Percentiles rank a stretch among this genome's conserved stretches.
These are phyloP conservation scores for Solanum arcanum DNA, from an alignment of 257 asterid genomes.

Conservation along the genomic window DNA sequence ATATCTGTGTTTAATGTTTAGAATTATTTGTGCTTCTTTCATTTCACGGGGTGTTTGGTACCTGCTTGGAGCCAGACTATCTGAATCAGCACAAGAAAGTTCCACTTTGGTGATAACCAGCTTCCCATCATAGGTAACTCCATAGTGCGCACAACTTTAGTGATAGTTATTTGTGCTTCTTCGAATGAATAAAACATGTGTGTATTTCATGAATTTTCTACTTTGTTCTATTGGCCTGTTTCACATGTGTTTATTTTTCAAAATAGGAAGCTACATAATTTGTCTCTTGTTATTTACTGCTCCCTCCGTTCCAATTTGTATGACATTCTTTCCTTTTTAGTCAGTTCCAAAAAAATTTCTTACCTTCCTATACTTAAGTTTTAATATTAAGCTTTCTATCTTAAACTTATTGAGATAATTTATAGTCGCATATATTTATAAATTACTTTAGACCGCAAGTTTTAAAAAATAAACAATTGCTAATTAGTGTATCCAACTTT, in stretches of 20 bases:
- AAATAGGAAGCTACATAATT: neutral
- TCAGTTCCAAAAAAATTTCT: neutral
- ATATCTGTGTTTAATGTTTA: neutral
- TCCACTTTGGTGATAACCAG: neutral
- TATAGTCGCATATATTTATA: neutral
- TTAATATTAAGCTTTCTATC: neutral
- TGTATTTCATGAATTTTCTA: neutral
- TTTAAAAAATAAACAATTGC: neutral
- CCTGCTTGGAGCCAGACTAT: neutral
- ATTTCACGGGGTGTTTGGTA: neutral
- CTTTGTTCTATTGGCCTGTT: neutral
- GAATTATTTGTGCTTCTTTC: neutral
- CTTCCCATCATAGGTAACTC: neutral
- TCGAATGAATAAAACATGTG: neutral
- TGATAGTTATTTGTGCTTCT: neutral
- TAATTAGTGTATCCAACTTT: neutral
- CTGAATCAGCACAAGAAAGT: neutral
- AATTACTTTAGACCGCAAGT: neutral
- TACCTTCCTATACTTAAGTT: neutral
- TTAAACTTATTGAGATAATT: neutral
- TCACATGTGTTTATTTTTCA: neutral
- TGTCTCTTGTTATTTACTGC: neutral
- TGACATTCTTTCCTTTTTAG: neutral
- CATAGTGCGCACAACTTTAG: neutral
- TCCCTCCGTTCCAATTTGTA: neutral